Conservation (phyloP, 2,329 filamentous ascomycete genomes). For the Alternaria viburni region DNA sequence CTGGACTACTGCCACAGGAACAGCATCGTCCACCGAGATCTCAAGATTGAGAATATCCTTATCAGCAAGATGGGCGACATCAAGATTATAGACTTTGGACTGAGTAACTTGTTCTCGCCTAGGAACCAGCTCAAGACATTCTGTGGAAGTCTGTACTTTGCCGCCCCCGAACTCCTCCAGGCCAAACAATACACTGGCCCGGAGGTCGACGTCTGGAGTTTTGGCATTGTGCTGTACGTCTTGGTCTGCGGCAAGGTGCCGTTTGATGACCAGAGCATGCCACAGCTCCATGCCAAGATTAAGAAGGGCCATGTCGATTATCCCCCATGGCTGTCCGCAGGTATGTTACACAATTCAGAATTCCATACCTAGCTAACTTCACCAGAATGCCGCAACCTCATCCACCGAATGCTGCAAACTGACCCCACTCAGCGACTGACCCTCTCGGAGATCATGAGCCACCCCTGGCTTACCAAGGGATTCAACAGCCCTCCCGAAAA, state of each 20-base stretch:
- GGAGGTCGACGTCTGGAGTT: constrained; percentile 98
- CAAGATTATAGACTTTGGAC: constrained; percentile 98
- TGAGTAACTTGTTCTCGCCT: constrained; percentile 95
- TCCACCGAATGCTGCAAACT: constrained; percentile 94
- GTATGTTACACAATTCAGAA: constrained; percentile 59
- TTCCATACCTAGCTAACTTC: constrained; percentile 4
- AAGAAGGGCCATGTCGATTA: constrained; percentile 97
- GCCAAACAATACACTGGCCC: constrained; percentile 94
- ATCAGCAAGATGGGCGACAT: constrained; percentile 99
- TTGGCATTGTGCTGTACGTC: constrained; percentile 96
- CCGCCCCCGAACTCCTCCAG: constrained; percentile 91
- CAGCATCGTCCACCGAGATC: constrained; percentile 94
- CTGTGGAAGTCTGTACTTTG: constrained; percentile 97
- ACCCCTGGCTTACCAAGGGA: constrained; percentile 95
- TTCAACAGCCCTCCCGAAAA: constrained; percentile 89
- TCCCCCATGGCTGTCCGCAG: constrained; percentile 87
- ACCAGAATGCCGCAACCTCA: constrained; percentile 88
- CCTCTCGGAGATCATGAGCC: constrained; percentile 89
- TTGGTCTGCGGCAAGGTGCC: constrained; percentile 97
- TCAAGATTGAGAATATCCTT: constrained; percentile 99
- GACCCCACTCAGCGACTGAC: constrained; percentile 87
- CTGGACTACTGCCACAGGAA: constrained; percentile 98
- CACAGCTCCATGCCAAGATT: constrained; percentile 96
- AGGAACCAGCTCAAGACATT: constrained; percentile 89
- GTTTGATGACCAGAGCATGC: constrained; percentile 99